Conservation (phyloP, 805 yeast genomes). For the Barnettozyma siamensis region DNA sequence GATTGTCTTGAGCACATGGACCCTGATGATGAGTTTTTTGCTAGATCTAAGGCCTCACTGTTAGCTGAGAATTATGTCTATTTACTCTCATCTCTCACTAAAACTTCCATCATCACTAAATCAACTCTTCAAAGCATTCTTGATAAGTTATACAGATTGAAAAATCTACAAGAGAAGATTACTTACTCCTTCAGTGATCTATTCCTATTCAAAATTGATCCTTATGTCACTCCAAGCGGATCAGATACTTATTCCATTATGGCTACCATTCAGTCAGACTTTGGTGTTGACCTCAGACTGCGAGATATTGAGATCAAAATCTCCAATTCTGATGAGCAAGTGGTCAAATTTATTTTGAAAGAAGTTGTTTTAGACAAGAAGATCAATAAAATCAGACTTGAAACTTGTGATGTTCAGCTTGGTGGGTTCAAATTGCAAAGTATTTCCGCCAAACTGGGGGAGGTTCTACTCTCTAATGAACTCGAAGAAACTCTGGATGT, state of each 20-base stretch:
- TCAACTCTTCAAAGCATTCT: slow-evolving; percentile 1
- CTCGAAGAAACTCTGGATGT: slow-evolving; percentile 4
- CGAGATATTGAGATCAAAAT: slow-evolving; percentile 23
- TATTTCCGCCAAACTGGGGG: slow-evolving; percentile 24
- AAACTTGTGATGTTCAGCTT: slow-evolving; percentile 25
- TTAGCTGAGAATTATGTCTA: slow-evolving; percentile 10
- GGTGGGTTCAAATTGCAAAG: slow-evolving; percentile 31
- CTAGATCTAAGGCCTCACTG: slow-evolving; percentile 3
- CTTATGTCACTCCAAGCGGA: slow-evolving; percentile 9
- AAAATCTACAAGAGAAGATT: not conserved
- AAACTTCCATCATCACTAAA: not conserved
- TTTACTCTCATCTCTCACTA: slow-evolving; percentile 6
- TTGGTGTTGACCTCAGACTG: slow-evolving; percentile 19
- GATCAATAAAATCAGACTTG: slow-evolving; percentile 13
- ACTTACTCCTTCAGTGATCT: slow-evolving; percentile 6
- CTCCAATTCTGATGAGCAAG: slow-evolving; percentile 5
- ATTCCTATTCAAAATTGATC: slow-evolving; percentile 7
- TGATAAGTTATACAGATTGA: not conserved
- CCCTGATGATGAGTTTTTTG: slow-evolving; percentile 22
- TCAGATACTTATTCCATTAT: slow-evolving; percentile 12
- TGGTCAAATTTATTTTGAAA: slow-evolving; percentile 2
- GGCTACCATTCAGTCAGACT: slow-evolving; percentile 3
- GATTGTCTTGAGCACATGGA: slow-evolving; percentile 52
- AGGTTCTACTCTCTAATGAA: slow-evolving; percentile 23
- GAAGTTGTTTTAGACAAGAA: slow-evolving; percentile 2